These are phyloP conservation scores for Pyrenopolyporus hunteri DNA, from an alignment of 495 filamentous ascomycete species.

Conservation along the genomic window DNA sequence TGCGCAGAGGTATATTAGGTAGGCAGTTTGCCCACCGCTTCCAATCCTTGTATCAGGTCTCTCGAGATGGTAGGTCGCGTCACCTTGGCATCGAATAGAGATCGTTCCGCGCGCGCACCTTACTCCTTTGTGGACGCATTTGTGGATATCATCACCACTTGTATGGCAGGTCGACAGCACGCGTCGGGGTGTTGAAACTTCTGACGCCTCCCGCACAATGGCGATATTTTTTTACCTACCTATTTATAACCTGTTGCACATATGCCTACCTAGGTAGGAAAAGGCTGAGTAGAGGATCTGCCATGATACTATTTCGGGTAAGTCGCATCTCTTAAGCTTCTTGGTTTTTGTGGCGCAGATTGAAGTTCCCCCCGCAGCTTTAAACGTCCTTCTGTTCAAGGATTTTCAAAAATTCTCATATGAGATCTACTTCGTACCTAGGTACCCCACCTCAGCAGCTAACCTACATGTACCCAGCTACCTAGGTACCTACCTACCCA, in stretches of 20 bases:
- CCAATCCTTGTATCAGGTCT: constrained; percentile 40
- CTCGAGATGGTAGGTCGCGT: constrained; percentile 37
- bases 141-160: constrained; percentile 5
- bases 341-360: constrained; percentile 21
- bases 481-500: too few relatives aligned
- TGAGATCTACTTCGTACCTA: background rate
- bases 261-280: constrained; percentile 33
- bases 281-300: constrained; percentile 30
- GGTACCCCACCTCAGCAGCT: too few relatives aligned
- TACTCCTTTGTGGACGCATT: constrained; percentile 27
- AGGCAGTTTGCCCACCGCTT: constrained; percentile 15
- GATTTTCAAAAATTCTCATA: constrained; percentile 11
- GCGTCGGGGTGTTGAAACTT: constrained; percentile 32
- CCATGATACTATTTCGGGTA: constrained; percentile 34
- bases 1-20: too few relatives aligned
- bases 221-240: constrained; percentile 23
- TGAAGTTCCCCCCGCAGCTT: constrained; percentile 11
- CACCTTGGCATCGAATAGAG: constrained; percentile 28
- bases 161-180: constrained; percentile 32
- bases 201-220: constrained; percentile 24
- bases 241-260: constrained; percentile 35
- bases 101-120: constrained; percentile 5
- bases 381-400: constrained; percentile 14
- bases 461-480: too few relatives aligned
- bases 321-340: constrained; percentile 23